These are phyloP conservation scores for Kodamaea kaohsiungensis DNA, from an alignment of 805 yeast species.

Conservation along the genomic window DNA sequence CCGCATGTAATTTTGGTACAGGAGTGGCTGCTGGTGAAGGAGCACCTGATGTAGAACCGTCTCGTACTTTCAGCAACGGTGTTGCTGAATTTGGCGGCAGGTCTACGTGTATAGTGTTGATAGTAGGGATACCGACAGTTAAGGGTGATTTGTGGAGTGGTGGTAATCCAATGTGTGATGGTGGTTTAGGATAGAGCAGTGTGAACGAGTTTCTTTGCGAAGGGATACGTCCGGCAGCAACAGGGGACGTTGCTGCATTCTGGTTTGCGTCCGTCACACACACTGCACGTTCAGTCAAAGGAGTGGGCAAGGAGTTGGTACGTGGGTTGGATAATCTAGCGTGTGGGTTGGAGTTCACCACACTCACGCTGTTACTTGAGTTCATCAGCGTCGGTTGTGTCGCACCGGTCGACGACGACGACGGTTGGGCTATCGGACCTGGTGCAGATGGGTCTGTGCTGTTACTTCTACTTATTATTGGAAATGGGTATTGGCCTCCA, in stretches of 20 bases:
- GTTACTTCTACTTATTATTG: slow-evolving; percentile 12
- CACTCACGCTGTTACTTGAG: background rate
- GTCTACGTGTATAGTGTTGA: slow-evolving; percentile 2
- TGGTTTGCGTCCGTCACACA: background rate
- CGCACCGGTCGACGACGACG: background rate
- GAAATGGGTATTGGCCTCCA: slow-evolving; percentile 20
- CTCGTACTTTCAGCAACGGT: background rate
- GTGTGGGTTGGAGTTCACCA: background rate
- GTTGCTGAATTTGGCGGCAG: slow-evolving; percentile 1
- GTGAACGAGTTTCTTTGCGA: slow-evolving; percentile 23
- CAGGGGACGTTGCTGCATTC: slow-evolving; percentile 2
- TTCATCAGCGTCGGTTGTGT: slow-evolving; percentile 2
- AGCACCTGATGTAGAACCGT: background rate
- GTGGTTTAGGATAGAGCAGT: slow-evolving; percentile 15
- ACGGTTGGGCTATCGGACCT: background rate
- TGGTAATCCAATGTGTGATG: slow-evolving; percentile 3
- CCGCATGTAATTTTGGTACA: background rate
- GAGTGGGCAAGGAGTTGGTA: slow-evolving; percentile 25
- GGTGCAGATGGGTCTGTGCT: slow-evolving; percentile 1
- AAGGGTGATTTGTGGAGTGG: slow-evolving; percentile 5
- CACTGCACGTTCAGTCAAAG: slow-evolving; percentile 12
- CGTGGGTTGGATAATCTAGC: slow-evolving; percentile 9
- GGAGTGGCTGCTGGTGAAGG: slow-evolving; percentile 3
- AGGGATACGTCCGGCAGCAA: background rate
- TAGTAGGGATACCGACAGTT: background rate